These are phyloP conservation scores for Drechslerella dactyloides DNA, from an alignment of 2,329 filamentous ascomycete genomes.

Conservation along the genomic window DNA sequence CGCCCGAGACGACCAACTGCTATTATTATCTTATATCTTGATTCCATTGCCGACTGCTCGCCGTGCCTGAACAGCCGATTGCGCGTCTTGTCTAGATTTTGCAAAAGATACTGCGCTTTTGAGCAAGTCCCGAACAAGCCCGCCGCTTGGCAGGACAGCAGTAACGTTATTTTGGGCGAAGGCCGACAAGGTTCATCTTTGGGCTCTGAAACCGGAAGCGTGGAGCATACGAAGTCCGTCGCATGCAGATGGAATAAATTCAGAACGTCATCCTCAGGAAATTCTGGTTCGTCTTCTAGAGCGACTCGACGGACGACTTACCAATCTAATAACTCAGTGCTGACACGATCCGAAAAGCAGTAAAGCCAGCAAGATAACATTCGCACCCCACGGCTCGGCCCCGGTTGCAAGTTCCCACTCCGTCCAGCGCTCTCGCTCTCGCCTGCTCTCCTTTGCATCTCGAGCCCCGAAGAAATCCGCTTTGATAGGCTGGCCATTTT, in stretches of 20 bases:
- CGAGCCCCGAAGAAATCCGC: not conserved
- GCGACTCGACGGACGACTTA: no score
- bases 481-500: slow-evolving; percentile 3
- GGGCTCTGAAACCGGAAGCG: slow-evolving; percentile 51
- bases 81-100: slow-evolving; percentile 17
- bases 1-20: not conserved
- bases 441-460: not conserved
- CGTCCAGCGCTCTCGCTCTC: no score
- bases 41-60: not conserved
- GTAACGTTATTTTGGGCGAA: slow-evolving; percentile 27
- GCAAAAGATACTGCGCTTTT: slow-evolving; percentile 5
- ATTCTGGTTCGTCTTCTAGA: not conserved
- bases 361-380: no score
- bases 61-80: slow-evolving; percentile 10
- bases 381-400: no score
- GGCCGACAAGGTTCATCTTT: slow-evolving; percentile 39
- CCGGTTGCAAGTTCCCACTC: no score
- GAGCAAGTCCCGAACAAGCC: slow-evolving; percentile 1
- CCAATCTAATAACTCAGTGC: no score
- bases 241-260: slow-evolving; percentile 45
- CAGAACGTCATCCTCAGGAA: slow-evolving; percentile 37
- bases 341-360: no score
- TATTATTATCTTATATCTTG: not conserved
- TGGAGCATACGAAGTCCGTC: slow-evolving; percentile 42
- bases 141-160: not conserved